Evolutionary conservation across 2,329 filamentous ascomycete species (phyloP).

Genomic region (Thielaviopsis populi): DNA sequence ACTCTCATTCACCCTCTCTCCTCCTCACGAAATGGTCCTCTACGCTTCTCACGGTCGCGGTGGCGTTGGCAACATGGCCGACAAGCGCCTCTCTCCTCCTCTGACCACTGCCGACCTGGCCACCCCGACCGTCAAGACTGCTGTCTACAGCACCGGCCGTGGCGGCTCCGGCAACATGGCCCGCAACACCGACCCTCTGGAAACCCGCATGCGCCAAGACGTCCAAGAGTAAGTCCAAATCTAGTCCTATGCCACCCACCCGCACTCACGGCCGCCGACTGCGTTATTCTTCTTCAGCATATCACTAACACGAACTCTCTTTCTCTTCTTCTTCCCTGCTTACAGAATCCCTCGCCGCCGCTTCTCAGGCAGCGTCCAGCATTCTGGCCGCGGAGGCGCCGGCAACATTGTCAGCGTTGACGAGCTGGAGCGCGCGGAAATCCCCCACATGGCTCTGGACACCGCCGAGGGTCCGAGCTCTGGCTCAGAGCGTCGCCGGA

Average conservation of each 20-base stretch:
- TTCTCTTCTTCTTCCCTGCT: not conserved
- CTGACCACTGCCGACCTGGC: constrained; percentile 49
- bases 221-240: constrained; percentile 47
- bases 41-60: constrained; percentile 57
- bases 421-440: constrained; percentile 23
- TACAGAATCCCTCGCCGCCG: constrained; percentile 38
- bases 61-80: constrained; percentile 60
- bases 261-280: constrained; percentile 12
- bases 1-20: not conserved
- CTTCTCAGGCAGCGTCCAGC: constrained; percentile 39
- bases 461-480: constrained; percentile 19
- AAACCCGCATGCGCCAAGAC: constrained; percentile 70
- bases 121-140: constrained; percentile 68
- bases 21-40: constrained; percentile 14
- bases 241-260: not conserved
- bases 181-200: constrained; percentile 50
- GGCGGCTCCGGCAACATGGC: constrained; percentile 85
- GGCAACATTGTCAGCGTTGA: constrained; percentile 48
- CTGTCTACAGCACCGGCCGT: constrained; percentile 78
- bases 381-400: constrained; percentile 60
- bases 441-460: constrained; percentile 22
- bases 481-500: constrained; percentile 18
- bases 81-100: constrained; percentile 32
- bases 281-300: not conserved
- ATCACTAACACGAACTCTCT: constrained; percentile 18